A percentile compares a stretch with the other conserved stretches of the same genome.
Conservation (phyloP, 2,329 filamentous ascomycete genomes). For the Anisogramma anomala region DNA sequence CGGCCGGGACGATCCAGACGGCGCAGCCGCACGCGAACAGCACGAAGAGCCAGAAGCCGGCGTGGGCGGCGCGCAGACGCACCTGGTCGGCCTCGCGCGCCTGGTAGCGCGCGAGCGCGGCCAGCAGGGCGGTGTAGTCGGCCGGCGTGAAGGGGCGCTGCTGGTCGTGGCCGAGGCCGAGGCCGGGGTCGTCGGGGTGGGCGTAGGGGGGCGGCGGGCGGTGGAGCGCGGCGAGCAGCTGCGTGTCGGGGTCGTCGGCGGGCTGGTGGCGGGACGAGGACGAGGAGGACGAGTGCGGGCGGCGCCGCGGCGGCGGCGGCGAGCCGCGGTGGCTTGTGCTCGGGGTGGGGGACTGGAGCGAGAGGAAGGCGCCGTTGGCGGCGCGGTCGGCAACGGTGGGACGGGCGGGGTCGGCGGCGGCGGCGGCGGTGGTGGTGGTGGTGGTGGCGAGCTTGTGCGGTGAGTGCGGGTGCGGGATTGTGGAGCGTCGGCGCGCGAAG, state of each 20-base stretch:
- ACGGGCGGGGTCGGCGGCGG: slow-evolving; percentile 15
- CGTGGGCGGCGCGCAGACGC: slow-evolving; percentile 61
- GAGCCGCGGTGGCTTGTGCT: no score
- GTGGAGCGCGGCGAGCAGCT: slow-evolving; percentile 18
- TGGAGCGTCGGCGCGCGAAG: slow-evolving; percentile 6
- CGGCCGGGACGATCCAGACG: slow-evolving; percentile 72
- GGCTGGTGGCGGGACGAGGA: not conserved
- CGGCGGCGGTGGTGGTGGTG: slow-evolving; percentile 19
- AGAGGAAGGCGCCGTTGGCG: no score
- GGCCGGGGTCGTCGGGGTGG: no score
- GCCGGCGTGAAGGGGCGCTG: slow-evolving; percentile 13
- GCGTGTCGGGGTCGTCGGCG: slow-evolving; percentile 9
- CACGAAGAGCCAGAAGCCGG: slow-evolving; percentile 53
- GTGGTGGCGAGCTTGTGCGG: slow-evolving; percentile 15
- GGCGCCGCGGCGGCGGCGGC: no score
- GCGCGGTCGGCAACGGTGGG: slow-evolving; percentile 7
- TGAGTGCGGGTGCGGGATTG: slow-evolving; percentile 16
- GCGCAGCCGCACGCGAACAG: slow-evolving; percentile 66
- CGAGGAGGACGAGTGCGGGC: not conserved
- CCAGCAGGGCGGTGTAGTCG: slow-evolving; percentile 55
- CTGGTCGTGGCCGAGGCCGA: slow-evolving; percentile 15
- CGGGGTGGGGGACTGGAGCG: no score
- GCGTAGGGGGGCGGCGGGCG: slow-evolving; percentile 16
- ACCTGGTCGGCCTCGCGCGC: slow-evolving; percentile 61
- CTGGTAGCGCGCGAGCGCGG: slow-evolving; percentile 56